Evolutionary conservation across 345 rosid genomes (phyloP), one percentile per base, ranked within the genome.

Genomic region (Arabis hirsuta): DNA sequence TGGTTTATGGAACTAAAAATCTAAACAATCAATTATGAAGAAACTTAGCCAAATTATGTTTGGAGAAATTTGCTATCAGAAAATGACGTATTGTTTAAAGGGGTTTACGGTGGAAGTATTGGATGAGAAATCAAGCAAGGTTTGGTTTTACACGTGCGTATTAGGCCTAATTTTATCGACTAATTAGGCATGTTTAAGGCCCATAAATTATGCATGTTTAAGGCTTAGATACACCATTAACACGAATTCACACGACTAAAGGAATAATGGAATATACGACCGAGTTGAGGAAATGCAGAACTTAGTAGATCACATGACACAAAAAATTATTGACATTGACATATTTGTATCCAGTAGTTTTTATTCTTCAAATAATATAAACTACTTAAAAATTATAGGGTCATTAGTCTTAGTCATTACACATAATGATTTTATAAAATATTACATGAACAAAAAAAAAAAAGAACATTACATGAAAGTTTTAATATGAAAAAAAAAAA

Each of bases 221-320:
- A 24, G 14, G 29, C 41, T 12, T 27, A 12, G 13, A 8, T n/a
- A 55, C 41, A 8, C 36, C 13, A 7, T 13, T n/a, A 14, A 11
- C 27, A 24, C 3, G 24, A 10, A 57, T 57, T 36, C 29, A 57
- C 32, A 56, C 43, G 1, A 16, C 0, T 9, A 26, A 8, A 44
- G 55, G 55, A 31, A 63, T 47, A 65, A 58, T 65, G 59, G 71
- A 38, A 4, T 52, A 51, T 39, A 66, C 71, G 60, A 66, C 50
- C 50, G 12, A 24, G 60, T 66, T 10, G 39, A 53, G 39, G 3
- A 24, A 52, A 9, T 24, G 27, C 24, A 50, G 9, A 34, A 20
- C 26, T 38, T 38, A 52, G 71, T 66, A 34, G 51, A 27, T 26
- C 14, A 14, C 71, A 66, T 66, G 71, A 51, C 48, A 65, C 3